These are phyloP conservation scores for Colletotrichum spinosum DNA, from an alignment of 2,329 filamentous ascomycete species.

Conservation along the genomic window DNA sequence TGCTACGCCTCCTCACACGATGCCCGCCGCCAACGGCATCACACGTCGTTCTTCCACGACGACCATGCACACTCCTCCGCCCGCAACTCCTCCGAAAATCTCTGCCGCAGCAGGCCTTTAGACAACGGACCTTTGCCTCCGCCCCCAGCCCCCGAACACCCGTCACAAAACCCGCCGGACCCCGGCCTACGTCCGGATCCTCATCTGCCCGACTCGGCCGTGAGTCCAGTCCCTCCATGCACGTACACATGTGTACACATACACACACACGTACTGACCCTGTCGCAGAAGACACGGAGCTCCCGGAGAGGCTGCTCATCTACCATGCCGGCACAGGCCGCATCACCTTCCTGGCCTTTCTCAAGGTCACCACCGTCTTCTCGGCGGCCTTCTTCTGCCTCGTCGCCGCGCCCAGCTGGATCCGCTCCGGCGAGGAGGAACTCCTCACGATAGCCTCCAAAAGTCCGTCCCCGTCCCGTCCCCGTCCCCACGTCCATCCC, in stretches of 20 bases:
- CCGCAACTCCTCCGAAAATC: slow-evolving; percentile 25
- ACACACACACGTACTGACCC: not conserved
- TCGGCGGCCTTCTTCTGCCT: slow-evolving; percentile 74
- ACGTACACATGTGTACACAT: not conserved
- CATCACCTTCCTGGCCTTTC: slow-evolving; percentile 74
- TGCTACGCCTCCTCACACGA: slow-evolving; percentile 22
- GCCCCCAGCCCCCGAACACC: slow-evolving; percentile 12
- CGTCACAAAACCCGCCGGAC: slow-evolving; percentile 8
- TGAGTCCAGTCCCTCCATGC: not conserved
- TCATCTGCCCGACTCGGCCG: slow-evolving; percentile 1
- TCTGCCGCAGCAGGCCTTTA: slow-evolving; percentile 19
- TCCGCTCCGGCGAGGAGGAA: slow-evolving; percentile 52
- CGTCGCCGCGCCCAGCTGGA: slow-evolving; percentile 71
- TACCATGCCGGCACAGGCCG: slow-evolving; percentile 79
- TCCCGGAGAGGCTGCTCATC: slow-evolving; percentile 72
- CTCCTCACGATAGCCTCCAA: slow-evolving; percentile 47
- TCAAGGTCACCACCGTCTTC: slow-evolving; percentile 79
- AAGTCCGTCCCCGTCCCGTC: slow-evolving; percentile 46
- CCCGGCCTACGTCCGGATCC: slow-evolving; percentile 2
- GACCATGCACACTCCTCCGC: slow-evolving; percentile 22
- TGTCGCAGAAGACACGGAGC: slow-evolving; percentile 48
- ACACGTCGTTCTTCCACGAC: slow-evolving; percentile 5
- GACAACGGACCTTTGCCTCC: slow-evolving; percentile 31
- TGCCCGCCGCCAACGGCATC: not conserved
- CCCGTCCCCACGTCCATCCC: slow-evolving; percentile 38